Percentiles rank a stretch among this genome's conserved stretches.
phyloP scores from a whole-genome alignment of 2,329 filamentous ascomycete genomes.

The Penicillium sp. region DNA sequence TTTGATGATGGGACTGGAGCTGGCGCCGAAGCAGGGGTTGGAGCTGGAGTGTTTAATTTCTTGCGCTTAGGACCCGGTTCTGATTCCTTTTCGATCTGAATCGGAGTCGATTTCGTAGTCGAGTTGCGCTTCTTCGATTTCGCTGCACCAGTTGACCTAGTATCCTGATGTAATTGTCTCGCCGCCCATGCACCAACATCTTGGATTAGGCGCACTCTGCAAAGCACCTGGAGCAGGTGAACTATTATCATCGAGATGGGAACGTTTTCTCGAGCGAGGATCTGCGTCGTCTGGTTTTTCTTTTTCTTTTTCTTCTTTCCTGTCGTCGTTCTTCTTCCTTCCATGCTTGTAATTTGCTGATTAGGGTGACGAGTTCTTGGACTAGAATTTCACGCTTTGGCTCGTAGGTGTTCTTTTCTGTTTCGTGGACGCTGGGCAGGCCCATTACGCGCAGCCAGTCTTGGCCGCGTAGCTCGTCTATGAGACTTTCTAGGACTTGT shows the following conservation, averaged over 20 bases:
- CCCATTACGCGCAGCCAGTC: slow-evolving; percentile 95
- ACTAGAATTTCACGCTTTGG: slow-evolving; percentile 84
- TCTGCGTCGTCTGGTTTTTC: slow-evolving; percentile 53
- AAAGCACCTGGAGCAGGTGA: slow-evolving; percentile 40
- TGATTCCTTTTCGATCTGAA: slow-evolving; percentile 4
- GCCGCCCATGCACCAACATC: slow-evolving; percentile 72
- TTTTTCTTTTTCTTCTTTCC: slow-evolving; percentile 74
- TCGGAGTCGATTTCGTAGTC: slow-evolving; percentile 2
- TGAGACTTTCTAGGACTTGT: slow-evolving; percentile 60
- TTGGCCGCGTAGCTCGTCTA: slow-evolving; percentile 83
- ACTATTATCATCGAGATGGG: slow-evolving; percentile 46
- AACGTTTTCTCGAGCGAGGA: slow-evolving; percentile 14
- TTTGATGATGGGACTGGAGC: no score
- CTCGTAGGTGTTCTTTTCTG: slow-evolving; percentile 83
- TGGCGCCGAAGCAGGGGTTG: no score
- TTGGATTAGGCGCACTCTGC: slow-evolving; percentile 57
- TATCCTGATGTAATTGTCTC: slow-evolving; percentile 74
- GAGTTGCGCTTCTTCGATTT: slow-evolving; percentile 34
- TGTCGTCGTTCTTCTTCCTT: slow-evolving; percentile 84
- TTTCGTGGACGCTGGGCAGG: slow-evolving; percentile 80
- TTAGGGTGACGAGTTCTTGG: slow-evolving; percentile 74
- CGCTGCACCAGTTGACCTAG: slow-evolving; percentile 58
- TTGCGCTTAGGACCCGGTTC: slow-evolving; percentile 32
- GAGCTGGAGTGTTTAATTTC: slow-evolving; percentile 18
- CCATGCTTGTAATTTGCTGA: slow-evolving; percentile 86